Evolutionary conservation across 441 rosid genomes (phyloP), one percentile per base, ranked within the genome.

Genomic region (Bruguiera hainesii): DNA sequence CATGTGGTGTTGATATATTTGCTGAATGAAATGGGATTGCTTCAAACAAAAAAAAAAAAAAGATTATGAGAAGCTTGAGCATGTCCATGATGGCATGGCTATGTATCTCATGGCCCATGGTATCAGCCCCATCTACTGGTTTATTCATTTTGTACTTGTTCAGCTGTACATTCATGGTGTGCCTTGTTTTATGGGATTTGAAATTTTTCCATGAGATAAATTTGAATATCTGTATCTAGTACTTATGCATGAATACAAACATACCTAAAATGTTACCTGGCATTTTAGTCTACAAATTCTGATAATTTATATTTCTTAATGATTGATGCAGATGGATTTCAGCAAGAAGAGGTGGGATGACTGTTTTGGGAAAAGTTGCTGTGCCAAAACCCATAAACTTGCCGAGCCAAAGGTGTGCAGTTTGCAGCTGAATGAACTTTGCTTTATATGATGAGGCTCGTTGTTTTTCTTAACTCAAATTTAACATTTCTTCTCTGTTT

Each of bases 311-410:
- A 61, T 63, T 28, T 61, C 31, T 57, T 71, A 37, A 57, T 67
- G 51, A 59, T 66, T 63, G 65, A 56, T 72, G 77, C 82, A 93
- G 98, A 85, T 87, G 96, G 98, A 83, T 85, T 74, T 70, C 98
- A 77, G 72, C 85, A 76, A 85, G 96, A 83, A 86, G 96, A 85
- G 82, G 93, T 68, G 89, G 93, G 69, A 89, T 93, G 99, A 89
- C 90, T 65, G 86, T 87, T 57, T 73, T 96, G 80, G 99, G 98
- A 69, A 96, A 96, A 78, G 90, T 96, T 64, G 83, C 90, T 69
- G 98, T 93, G 77, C 99, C 99, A 5, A 96, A 91, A 80, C 99
- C 99, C 28, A 89, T 96, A 67, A 96, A 96, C 76, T 81, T 96
- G 74, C 99, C 99, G 15, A 96, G 99, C 80, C 99, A 93, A 78